Evolutionary conservation across 1,284 basidiomycete genomes (phyloP).

Genomic region (Ceratobasidium sp.): DNA sequence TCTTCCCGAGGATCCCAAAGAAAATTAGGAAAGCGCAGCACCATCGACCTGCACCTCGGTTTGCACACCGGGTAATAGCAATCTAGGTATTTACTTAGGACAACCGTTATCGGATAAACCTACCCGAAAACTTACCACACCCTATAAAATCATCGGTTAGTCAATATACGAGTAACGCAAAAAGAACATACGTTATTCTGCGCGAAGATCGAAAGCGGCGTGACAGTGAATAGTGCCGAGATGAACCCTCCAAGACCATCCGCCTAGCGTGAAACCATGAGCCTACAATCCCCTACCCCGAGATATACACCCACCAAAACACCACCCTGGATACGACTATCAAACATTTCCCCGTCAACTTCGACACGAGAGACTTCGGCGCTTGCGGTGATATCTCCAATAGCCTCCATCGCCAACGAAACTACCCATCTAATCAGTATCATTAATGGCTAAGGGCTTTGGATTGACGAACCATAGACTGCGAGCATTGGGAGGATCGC

Average conservation of each 20-base stretch:
- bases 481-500: conserved; percentile 86
- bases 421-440: conserved; percentile 56
- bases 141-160: conserved; percentile 55
- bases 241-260: conserved; percentile 80
- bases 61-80: conserved; percentile 80
- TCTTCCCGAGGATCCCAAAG: conserved; percentile 80
- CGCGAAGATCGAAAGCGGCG: conserved; percentile 82
- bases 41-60: conserved; percentile 75
- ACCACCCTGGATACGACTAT: conserved; percentile 85
- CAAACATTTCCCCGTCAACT: conserved; percentile 77
- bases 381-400: conserved; percentile 87
- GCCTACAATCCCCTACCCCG: conserved; percentile 46
- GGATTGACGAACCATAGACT: conserved; percentile 68
- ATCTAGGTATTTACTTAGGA: too few relatives aligned
- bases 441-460: neutral
- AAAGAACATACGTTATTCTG: conserved; percentile 59
- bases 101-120: too few relatives aligned
- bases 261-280: conserved; percentile 57
- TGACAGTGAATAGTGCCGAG: conserved; percentile 82
- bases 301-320: conserved; percentile 66
- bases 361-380: conserved; percentile 80
- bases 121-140: conserved; percentile 63
- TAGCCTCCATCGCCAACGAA: conserved; percentile 82
- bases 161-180: neutral
- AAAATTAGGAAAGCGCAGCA: conserved; percentile 78